Evolutionary conservation across 108 stramenopile species (phyloP).

Genomic region (Skeletonema costatum): DNA sequence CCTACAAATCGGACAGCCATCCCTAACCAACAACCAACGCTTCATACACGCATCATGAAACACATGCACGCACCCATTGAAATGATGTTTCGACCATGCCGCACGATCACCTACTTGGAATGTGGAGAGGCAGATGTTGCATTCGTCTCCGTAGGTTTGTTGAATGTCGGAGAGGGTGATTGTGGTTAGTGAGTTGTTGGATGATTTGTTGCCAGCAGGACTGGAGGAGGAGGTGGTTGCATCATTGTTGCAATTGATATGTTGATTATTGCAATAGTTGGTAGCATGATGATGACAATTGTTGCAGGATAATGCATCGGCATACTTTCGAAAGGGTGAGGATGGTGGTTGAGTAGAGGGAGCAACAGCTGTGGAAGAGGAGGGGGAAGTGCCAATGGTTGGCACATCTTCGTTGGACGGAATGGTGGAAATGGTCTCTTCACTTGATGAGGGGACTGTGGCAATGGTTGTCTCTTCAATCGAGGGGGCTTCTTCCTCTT

Average conservation of each 20-base stretch:
- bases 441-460: too few relatives aligned
- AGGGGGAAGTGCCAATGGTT: too few relatives aligned
- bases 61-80: slow-evolving; percentile 51
- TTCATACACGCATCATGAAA: slow-evolving; percentile 73
- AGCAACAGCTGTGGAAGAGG: background rate
- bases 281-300: background rate
- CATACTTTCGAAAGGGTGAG: background rate
- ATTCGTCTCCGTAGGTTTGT: slow-evolving; percentile 26
- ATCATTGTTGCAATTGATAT: background rate
- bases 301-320: background rate
- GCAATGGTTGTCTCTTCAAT: too few relatives aligned
- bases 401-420: too few relatives aligned
- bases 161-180: slow-evolving; percentile 2
- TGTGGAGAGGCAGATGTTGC: slow-evolving; percentile 38
- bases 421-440: too few relatives aligned
- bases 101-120: slow-evolving; percentile 50
- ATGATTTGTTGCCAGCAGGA: background rate
- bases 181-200: background rate
- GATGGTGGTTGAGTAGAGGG: background rate
- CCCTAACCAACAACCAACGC: slow-evolving; percentile 61
- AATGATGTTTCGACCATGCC: slow-evolving; percentile 15
- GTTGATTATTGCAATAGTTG: slow-evolving; percentile 9
- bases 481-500: too few relatives aligned
- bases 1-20: slow-evolving; percentile 46
- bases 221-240: too few relatives aligned